Base-by-base conservation (phyloP, 352 stramenopile species). In the Globisporangium iwayamae region DNA sequence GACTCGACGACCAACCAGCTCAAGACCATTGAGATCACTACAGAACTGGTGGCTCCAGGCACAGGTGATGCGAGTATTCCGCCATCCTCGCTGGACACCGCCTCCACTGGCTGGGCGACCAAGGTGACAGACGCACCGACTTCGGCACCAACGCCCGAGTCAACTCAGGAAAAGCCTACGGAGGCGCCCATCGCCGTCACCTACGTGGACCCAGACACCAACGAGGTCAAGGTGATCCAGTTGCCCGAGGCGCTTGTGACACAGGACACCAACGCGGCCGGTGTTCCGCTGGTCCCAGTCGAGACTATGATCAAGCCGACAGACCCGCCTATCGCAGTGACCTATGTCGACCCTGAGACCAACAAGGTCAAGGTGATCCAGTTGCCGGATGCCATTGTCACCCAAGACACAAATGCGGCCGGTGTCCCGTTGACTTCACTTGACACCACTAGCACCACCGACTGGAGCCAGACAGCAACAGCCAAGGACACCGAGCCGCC, bases 51-150 rank as follows among this genome's bases (percentile, higher is more conserved):
- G 18, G 32, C 53, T 47, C 53, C 53, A n/a, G 53, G 53, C 34
- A 59, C 32, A n/a, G 45, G 45, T 10, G 53, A n/a, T 13, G 53
- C 53, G 11, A 34, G 53, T 11, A 59, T 59, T 20, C 34, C 53
- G n/a, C 53, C 53, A 25, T n/a, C n/a, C n/a, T n/a, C n/a, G n/a
- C n/a, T n/a, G n/a, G n/a, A n/a, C n/a, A n/a, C n/a, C n/a, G 7
- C 38, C 13, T 34, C 2, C 30, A 34, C 30, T 34, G 30, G 30
- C 30, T 34, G 30, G 30, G 30, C 30, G 30, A 5, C 5, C 30
- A 34, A 6, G 30, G 30, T 5, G 30, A 34, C 30, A 5, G 30
- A 34, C 30, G 30, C 30, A 2, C 20, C 45, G 45, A 28, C 45
- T 7, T 11, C 43, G 2, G 30, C 30, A 34, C 30, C 30, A 5